A percentile compares a stretch with the other conserved stretches of the same genome.
Conservation (phyloP, 805 yeast species). For the Cyberlindnera bimundalis region DNA sequence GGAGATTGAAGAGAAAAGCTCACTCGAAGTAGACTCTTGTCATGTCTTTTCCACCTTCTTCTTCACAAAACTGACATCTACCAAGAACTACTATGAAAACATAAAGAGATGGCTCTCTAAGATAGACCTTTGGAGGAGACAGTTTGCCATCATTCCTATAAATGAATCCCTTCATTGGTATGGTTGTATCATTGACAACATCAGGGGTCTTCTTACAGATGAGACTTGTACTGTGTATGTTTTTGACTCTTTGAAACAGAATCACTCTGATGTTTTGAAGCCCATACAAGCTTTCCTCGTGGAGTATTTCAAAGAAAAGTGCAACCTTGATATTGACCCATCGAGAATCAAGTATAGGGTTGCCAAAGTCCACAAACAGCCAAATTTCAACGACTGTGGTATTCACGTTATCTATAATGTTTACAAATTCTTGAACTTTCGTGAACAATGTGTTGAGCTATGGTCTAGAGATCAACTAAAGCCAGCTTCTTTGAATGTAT, state of each 20-base stretch:
- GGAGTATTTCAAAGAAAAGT: constrained; percentile 67
- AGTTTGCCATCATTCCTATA: constrained; percentile 72
- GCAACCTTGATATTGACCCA: constrained; percentile 43
- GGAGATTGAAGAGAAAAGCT: constrained; percentile 23
- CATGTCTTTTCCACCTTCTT: constrained; percentile 81
- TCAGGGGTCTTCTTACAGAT: constrained; percentile 28
- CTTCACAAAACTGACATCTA: constrained; percentile 56
- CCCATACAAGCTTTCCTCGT: constrained; percentile 59
- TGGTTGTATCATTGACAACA: constrained; percentile 67
- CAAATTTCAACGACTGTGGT: constrained; percentile 92
- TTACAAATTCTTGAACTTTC: constrained; percentile 50
- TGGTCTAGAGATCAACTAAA: constrained; percentile 38
- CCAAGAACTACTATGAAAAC: constrained; percentile 49
- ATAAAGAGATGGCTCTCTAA: constrained; percentile 78
- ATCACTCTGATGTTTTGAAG: constrained; percentile 46
- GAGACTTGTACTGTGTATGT: constrained; percentile 36
- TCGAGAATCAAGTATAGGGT: constrained; percentile 44
- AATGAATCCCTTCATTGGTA: constrained; percentile 87
- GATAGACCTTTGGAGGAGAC: constrained; percentile 55
- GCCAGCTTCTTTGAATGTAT: constrained; percentile 9
- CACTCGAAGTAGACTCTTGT: constrained; percentile 37
- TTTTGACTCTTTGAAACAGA: constrained; percentile 72
- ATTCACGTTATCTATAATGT: constrained; percentile 81
- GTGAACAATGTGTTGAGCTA: constrained; percentile 42
- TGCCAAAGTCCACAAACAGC: constrained; percentile 74